Conservation (phyloP, 345 rosid genomes). For the Nasturtium officinale region DNA sequence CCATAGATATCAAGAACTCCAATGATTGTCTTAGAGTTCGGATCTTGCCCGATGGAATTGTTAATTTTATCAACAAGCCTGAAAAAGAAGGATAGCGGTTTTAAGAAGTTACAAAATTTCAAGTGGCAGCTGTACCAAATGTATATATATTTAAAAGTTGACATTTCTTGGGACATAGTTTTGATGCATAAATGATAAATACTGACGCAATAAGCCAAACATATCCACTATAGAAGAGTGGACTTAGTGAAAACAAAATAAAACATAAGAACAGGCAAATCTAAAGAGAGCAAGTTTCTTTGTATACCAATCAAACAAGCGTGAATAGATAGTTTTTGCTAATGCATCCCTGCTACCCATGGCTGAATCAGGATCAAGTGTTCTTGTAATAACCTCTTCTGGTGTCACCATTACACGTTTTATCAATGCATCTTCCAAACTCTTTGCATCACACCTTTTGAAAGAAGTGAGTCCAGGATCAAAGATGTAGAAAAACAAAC, state of each 20-base stretch:
- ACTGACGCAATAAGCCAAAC: constrained; percentile 22
- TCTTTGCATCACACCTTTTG: constrained; percentile 80
- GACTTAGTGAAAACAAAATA: constrained; percentile 11
- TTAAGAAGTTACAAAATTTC: constrained; percentile 3
- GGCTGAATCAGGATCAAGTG: constrained; percentile 91
- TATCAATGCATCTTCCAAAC: constrained; percentile 92
- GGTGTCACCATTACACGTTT: constrained; percentile 99
- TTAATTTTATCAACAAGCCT: constrained; percentile 98
- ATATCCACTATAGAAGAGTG: constrained; percentile 8
- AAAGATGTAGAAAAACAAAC: constrained; percentile 19
- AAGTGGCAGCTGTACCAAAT: constrained; percentile 8
- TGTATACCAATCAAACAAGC: constrained; percentile 93
- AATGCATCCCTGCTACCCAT: constrained; percentile 91
- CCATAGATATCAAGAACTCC: constrained; percentile 99
- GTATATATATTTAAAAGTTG: not conserved
- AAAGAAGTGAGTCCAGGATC: constrained; percentile 36
- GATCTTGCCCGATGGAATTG: constrained; percentile 96
- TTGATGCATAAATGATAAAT: not conserved
- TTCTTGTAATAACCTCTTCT: constrained; percentile 95
- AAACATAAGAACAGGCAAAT: constrained; percentile 9
- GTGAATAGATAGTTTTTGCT: constrained; percentile 94
- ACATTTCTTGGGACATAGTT: constrained; percentile 6
- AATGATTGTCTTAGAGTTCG: constrained; percentile 88
- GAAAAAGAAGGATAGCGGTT: constrained; percentile 35
- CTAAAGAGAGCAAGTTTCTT: constrained; percentile 27